phyloP scores from a whole-genome alignment of 176 grass and related monocot genomes.

The Bothriochloa decipiens region DNA sequence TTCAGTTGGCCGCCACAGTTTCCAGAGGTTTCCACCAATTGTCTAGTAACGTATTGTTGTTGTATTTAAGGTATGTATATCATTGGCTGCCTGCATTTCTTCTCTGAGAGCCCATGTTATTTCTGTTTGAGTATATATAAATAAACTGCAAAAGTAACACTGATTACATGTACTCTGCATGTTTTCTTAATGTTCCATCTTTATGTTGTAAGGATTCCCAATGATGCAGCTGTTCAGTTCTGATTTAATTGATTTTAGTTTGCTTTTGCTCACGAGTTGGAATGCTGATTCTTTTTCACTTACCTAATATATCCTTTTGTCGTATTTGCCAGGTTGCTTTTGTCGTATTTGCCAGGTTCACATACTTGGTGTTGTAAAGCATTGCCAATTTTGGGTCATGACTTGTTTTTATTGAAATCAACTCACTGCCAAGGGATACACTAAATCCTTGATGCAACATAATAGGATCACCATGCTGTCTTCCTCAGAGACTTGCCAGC shows the following conservation, averaged over 20 bases:
- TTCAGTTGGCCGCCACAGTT: not conserved
- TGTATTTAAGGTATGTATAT: slow-evolving; percentile 33
- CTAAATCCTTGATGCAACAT: slow-evolving; percentile 51
- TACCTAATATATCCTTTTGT: not conserved
- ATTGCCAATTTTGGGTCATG: slow-evolving; percentile 27
- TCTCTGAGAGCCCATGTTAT: not conserved
- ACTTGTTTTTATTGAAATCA: slow-evolving; percentile 35
- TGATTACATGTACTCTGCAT: not conserved
- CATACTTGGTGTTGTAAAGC: slow-evolving; percentile 34
- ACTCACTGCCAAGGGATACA: slow-evolving; percentile 20
- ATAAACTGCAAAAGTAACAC: not conserved
- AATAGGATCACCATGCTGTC: slow-evolving; percentile 55
- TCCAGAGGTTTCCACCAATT: slow-evolving; percentile 25
- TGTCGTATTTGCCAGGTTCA: slow-evolving; percentile 30
- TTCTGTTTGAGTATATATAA: not conserved
- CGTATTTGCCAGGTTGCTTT: slow-evolving; percentile 32
- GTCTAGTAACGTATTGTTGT: not conserved
- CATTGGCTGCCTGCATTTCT: not conserved
- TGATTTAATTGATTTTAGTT: not conserved
- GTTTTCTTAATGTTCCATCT: not conserved
- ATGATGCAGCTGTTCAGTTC: not conserved
- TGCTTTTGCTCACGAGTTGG: not conserved
- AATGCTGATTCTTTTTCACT: slow-evolving; percentile 10
- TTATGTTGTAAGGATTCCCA: not conserved
- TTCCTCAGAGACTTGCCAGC: slow-evolving; percentile 60